Evolutionary conservation across 768 basidiomycete genomes (phyloP).

Genomic region (Hydnum rufescens): DNA sequence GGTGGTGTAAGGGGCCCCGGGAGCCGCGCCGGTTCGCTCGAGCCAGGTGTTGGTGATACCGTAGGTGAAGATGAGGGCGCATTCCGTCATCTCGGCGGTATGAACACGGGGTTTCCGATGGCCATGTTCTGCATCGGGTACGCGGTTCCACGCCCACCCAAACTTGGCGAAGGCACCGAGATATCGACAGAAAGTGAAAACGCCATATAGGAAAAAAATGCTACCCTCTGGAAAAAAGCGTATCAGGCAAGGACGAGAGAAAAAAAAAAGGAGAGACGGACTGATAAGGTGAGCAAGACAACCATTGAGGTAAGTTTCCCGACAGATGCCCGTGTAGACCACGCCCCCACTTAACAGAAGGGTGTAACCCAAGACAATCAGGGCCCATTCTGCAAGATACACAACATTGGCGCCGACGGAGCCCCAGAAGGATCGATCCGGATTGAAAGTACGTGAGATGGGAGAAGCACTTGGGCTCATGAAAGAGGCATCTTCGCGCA

Average conservation of each 20-base stretch:
- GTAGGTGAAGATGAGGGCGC: constrained; percentile 65
- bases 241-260: neutral
- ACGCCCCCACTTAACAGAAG: constrained; percentile 51
- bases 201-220: constrained; percentile 85
- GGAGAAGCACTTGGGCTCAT: too few relatives aligned
- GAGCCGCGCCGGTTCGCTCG: constrained; percentile 74
- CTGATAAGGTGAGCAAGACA: constrained; percentile 87
- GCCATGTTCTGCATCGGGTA: neutral
- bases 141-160: constrained; percentile 89
- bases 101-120: neutral
- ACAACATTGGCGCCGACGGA: too few relatives aligned
- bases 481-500: neutral
- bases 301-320: constrained; percentile 55
- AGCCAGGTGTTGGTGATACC: constrained; percentile 90
- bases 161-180: constrained; percentile 67
- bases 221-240: constrained; percentile 39
- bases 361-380: constrained; percentile 54
- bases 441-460: neutral
- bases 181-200: constrained; percentile 84
- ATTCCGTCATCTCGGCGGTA: constrained; percentile 64
- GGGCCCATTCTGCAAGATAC: constrained; percentile 28
- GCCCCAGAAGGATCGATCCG: neutral
- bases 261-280: constrained; percentile 20
- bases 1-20: constrained; percentile 70
- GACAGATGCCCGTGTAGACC: constrained; percentile 74